Evolutionary conservation across 2,329 filamentous ascomycete genomes (phyloP), one percentile per base, ranked within the genome.

Genomic region (Eutypella sp.): DNA sequence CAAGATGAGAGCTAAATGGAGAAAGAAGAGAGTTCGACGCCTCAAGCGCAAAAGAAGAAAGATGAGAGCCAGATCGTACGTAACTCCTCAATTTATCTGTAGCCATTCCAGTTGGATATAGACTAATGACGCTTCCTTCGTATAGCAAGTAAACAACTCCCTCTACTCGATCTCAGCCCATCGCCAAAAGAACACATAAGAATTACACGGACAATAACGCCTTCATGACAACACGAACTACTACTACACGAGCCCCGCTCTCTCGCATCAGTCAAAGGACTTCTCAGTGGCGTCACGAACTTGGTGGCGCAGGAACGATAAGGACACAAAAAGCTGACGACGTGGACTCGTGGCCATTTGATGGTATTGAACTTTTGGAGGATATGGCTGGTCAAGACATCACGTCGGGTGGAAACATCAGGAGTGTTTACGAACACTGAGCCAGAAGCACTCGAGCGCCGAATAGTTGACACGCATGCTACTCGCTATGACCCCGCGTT

Each of bases 31-130:
- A 74, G 91, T 96, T 78, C 84, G 93, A 69, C 86, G 93, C 76
- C 89, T 99, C 75, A 97, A 97, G 87, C 87, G 91, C 73, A 99
- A 99, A 91, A 90, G 93, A 81, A 95, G 93, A 90, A 99, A 99
- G 92, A 96, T 93, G 79, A 85, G 93, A 74, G 93, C 92, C 67
- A 80, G 93, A 79, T 91, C 85, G 93, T 97, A 82, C 82, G 90
- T 78, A 39, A n/a, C 18, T n/a, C 15, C 23, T 2, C 15, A n/a
- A n/a, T 23, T 20, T 24, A 11, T 19, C 7, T 11, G 4, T 10
- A 39, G 11, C 19, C 40, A 23, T 25, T 20, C 10, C 34, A 31
- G 8, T 45, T 20, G 18, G 29, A 16, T 25, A 2, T 27, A 20
- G 45, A 41, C 48, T 55, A n/a, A 55, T 47, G 34, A 22, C 10